Evolutionary conservation across 2,329 filamentous ascomycete species (phyloP), one percentile per base, ranked within the genome.

Genomic region (Aureobasidium vineae): DNA sequence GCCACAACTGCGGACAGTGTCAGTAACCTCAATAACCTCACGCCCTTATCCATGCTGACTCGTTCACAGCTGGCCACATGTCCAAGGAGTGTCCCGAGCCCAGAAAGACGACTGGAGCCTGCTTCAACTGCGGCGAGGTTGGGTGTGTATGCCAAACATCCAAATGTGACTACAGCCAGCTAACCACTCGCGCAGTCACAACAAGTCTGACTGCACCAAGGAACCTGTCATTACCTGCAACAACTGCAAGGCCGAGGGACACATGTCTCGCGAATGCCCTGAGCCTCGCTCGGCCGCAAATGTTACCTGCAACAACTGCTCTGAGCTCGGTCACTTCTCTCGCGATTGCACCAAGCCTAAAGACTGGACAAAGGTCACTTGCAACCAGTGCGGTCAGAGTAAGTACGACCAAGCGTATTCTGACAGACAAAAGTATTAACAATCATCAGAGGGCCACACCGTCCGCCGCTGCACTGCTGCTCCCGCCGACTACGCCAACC

Each of bases 311-410:
- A 73, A 71, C 65, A 72, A 74, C 63, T 77, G 76, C 67, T 80
- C 81, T 47, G 80, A 87, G 76, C 85, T 78, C 65, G 86, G 87
- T 3, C 87, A 89, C 71, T 86, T 87, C 72, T 81, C 83, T 43
- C 81, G 80, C 40, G 86, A 88, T 71, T 89, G 87, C 72, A 86
- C 88, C 43, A 78, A 85, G 72, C 85, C 82, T 19, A 82, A 82
- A 67, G 84, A 83, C 56, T 71, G 78, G 79, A 69, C 70, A 49
- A 78, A 76, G 72, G 76, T 75, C 75, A 81, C 70, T 79, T 77
- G 79, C 69, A 74, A 71, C 65, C 79, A 79, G 71, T 81, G 79
- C 67, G 73, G 73, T 8, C 72, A 77, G 65, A 26, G 56, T 59
- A 26, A 47, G 61, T 65, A 2, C 10, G 16, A 7, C 19, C 23